Percentiles rank a stretch among this genome's conserved stretches.
Conservation (phyloP, 805 yeast species). For the Torulaspora maleeae region DNA sequence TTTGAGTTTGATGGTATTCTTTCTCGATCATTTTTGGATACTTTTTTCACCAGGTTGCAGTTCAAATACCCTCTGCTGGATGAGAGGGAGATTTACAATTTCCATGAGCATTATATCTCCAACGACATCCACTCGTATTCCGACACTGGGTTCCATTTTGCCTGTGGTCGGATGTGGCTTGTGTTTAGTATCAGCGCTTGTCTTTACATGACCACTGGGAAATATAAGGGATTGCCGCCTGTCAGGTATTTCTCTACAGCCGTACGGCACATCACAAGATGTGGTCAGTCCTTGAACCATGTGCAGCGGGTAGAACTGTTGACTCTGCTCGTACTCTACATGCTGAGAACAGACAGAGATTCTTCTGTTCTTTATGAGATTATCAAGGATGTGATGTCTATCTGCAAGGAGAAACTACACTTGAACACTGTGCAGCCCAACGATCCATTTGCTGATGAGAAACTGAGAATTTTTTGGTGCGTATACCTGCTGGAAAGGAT, state of each 20-base stretch:
- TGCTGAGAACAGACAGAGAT: constrained; percentile 59
- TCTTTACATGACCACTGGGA: constrained; percentile 51
- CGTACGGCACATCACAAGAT: constrained; percentile 48
- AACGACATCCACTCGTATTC: constrained; percentile 38
- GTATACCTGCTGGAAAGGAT: constrained; percentile 57
- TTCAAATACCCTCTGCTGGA: constrained; percentile 53
- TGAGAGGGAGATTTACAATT: constrained; percentile 47
- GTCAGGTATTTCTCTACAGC: constrained; percentile 56
- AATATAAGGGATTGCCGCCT: constrained; percentile 52
- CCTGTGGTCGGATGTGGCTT: constrained; percentile 53
- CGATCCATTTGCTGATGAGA: constrained; percentile 35
- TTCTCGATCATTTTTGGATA: constrained; percentile 48
- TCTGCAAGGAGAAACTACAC: constrained; percentile 36
- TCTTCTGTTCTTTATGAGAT: constrained; percentile 50
- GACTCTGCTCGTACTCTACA: constrained; percentile 48
- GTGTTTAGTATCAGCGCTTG: constrained; percentile 50
- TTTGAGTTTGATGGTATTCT: constrained; percentile 47
- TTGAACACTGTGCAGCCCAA: constrained; percentile 28
- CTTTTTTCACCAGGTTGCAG: constrained; percentile 52
- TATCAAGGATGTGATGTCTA: constrained; percentile 48
- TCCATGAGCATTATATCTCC: constrained; percentile 47
- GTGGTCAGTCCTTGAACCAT: constrained; percentile 38
- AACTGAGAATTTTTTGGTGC: constrained; percentile 60
- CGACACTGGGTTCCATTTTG: constrained; percentile 42
- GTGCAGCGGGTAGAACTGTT: constrained; percentile 50